Base-by-base conservation (phyloP, 106 monocot species). In the Amphibolis antarctica region DNA sequence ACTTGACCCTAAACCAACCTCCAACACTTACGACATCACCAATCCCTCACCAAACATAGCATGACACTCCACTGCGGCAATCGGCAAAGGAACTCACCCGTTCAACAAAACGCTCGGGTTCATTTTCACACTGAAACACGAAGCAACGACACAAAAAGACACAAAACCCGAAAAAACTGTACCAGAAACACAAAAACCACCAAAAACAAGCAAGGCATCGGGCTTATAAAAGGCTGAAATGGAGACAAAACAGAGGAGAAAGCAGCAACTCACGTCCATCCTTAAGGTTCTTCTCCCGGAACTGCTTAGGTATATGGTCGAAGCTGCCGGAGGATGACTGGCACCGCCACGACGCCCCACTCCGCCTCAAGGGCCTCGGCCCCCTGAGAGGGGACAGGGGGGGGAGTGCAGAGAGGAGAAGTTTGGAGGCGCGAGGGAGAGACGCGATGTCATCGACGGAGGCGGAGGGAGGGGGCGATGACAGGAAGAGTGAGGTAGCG, bases 291-390 rank as follows among this genome's bases (percentile, higher is more conserved):
- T 81, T 83, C 66, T 81, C 76, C 12, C 81, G 83, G 68, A 93
- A 89, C 64, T 81, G 81, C 66, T 86, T 93, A 14, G 89, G 93
- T 42, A 93, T 86, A 73, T 83, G 82, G 29, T 93, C 80, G 64
- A 74, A 80, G 59, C 43, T 67, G 11, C 36, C 72, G 49, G 76
- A 52, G 17, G 69, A 50, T 7, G 55, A 71, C 55, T 66, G 66
- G 70, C 82, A 80, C 46, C 63, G 66, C 67, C 43, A 77, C 21
- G 25, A 46, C 36, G 29, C 25, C 46, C 55, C 48, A 24, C 65
- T 66, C 45, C 69, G 67, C 21, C 24, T 17, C 49, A 18, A 4
- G 20, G 14, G 5, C 12, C 25, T 36, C 7, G 36, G 36, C 36
- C 36, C 36, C 36, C 36, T 36, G 36, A 36, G 42, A 20, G 31